Percentiles rank a stretch among this genome's conserved stretches.
Evolutionary conservation across 345 rosid genomes (phyloP).

Genomic region (Angophora floribunda): DNA sequence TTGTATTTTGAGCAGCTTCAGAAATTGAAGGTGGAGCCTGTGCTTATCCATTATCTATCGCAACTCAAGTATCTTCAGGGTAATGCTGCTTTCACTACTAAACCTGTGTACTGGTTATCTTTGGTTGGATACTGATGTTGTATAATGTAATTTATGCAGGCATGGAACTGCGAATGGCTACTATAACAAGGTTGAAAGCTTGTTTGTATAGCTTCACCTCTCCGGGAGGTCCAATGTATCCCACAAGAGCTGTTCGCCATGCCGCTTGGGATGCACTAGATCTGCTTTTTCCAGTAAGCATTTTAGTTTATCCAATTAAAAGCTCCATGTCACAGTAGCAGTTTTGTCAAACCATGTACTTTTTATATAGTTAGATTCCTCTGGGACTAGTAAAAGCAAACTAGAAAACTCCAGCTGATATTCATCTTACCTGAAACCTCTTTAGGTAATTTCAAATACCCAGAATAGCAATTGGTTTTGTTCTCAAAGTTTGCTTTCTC

Average conservation of each 20-base stretch:
- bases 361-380: neutral
- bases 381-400: neutral
- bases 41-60: slow-evolving; percentile 78
- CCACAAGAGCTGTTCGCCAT: slow-evolving; percentile 98
- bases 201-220: slow-evolving; percentile 94
- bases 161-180: slow-evolving; percentile 90
- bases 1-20: slow-evolving; percentile 48
- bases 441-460: neutral
- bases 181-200: slow-evolving; percentile 87
- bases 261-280: slow-evolving; percentile 98
- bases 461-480: neutral
- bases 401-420: neutral
- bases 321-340: neutral
- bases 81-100: slow-evolving; percentile 5
- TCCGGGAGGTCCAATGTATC: slow-evolving; percentile 98
- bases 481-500: neutral
- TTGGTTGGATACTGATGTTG: neutral
- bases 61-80: slow-evolving; percentile 81
- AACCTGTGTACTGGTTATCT: neutral
- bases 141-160: slow-evolving; percentile 30
- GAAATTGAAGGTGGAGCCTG: slow-evolving; percentile 97
- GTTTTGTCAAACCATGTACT: neutral
- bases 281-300: slow-evolving; percentile 90
- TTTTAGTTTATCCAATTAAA: neutral
- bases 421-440: neutral